Conservation (phyloP, 257 asterid species). For the Striga asiatica region DNA sequence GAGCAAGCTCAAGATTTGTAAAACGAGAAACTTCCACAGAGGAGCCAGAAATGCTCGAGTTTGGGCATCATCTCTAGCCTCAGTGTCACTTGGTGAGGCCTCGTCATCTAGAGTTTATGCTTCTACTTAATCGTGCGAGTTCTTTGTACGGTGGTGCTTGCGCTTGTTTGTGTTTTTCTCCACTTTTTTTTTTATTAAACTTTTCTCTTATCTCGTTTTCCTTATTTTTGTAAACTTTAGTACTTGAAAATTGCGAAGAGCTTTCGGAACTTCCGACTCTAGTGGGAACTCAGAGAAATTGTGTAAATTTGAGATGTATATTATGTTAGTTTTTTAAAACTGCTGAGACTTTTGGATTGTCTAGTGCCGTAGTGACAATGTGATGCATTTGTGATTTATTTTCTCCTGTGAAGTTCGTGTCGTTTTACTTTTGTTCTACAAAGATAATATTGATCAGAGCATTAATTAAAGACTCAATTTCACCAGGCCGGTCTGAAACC, state of each 20-base stretch:
- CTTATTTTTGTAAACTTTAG: not conserved
- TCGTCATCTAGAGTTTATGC: not conserved
- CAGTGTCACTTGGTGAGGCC: constrained; percentile 7
- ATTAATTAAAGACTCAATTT: too few species aligned
- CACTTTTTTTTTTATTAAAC: too few species aligned
- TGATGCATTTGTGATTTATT: not conserved
- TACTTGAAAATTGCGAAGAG: not conserved
- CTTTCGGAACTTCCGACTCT: not conserved
- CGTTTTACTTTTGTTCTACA: too few species aligned
- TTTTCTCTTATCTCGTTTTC: not conserved
- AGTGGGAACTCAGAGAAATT: not conserved
- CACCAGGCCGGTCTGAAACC: too few species aligned
- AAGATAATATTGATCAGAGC: too few species aligned
- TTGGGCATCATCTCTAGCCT: constrained; percentile 76
- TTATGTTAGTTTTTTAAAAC: not conserved
- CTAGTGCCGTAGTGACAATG: too few species aligned
- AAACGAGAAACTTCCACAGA: constrained; percentile 46
- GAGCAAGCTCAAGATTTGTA: constrained; percentile 48
- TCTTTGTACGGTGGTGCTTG: not conserved
- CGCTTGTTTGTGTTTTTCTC: not conserved
- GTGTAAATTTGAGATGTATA: not conserved
- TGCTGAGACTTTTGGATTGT: not conserved
- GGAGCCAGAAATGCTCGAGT: constrained; percentile 70
- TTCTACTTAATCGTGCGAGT: not conserved
- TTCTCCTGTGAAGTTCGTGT: too few species aligned